A percentile compares a stretch with the other conserved stretches of the same genome.
These are phyloP conservation scores for Talaromyces pinophilus DNA, from an alignment of 2,329 filamentous ascomycete genomes.

Conservation along the genomic window DNA sequence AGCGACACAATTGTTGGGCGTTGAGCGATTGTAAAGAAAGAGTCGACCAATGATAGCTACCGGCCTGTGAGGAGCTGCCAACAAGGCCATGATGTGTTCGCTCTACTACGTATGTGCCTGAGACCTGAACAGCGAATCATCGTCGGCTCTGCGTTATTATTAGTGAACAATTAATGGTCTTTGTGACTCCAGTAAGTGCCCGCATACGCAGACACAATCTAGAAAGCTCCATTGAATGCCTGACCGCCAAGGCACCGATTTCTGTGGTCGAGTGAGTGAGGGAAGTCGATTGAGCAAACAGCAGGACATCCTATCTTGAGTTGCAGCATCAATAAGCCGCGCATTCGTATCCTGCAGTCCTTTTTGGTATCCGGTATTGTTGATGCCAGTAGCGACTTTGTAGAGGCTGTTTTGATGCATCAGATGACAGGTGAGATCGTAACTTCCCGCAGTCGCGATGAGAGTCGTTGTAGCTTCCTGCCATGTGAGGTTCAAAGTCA, in stretches of 20 bases:
- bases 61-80: conserved; percentile 11
- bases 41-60: not conserved
- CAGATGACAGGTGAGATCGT: conserved; percentile 9
- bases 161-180: not conserved
- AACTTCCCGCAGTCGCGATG: not conserved
- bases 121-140: not conserved
- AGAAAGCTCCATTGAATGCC: not conserved
- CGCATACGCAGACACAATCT: not conserved
- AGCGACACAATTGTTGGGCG: not conserved
- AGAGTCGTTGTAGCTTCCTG: not conserved
- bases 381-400: not conserved
- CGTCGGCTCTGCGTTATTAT: not conserved
- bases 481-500: not conserved
- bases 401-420: not conserved
- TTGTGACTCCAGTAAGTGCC: not conserved
- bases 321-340: conserved; percentile 6
- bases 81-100: conserved; percentile 14
- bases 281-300: not conserved
- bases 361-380: not conserved
- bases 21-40: not conserved
- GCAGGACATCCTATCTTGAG: not conserved
- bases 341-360: not conserved
- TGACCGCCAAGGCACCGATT: not conserved
- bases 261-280: not conserved
- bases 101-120: not conserved